Evolutionary conservation across 2,329 filamentous ascomycete species (phyloP).

Genomic region (Pyricularia sp.): DNA sequence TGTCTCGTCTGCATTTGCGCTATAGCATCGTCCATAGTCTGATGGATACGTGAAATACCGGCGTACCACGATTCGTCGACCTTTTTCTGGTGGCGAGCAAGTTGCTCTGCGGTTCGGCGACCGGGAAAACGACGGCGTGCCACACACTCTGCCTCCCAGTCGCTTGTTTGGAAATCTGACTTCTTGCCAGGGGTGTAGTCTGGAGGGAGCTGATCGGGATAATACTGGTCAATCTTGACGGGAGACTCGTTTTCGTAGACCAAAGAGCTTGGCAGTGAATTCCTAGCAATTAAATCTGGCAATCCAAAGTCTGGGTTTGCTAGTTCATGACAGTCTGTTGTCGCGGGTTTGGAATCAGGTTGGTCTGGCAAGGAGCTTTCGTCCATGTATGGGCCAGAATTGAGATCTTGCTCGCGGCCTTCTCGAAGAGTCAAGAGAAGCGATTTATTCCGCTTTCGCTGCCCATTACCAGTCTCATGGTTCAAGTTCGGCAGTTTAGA

Average conservation of each 20-base stretch:
- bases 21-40: slow-evolving; percentile 19
- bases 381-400: neutral
- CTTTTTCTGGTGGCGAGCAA: slow-evolving; percentile 53
- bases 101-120: slow-evolving; percentile 14
- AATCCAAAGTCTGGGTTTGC: neutral
- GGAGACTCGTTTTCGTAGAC: slow-evolving; percentile 14
- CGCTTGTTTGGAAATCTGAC: slow-evolving; percentile 9
- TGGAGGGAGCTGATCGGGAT: slow-evolving; percentile 18
- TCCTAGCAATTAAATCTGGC: slow-evolving; percentile 11
- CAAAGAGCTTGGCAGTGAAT: slow-evolving; percentile 11
- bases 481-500: neutral
- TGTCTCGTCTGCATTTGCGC: slow-evolving; percentile 18
- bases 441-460: neutral
- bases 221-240: slow-evolving; percentile 20
- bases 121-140: slow-evolving; percentile 10
- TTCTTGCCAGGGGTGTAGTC: slow-evolving; percentile 16
- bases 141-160: neutral
- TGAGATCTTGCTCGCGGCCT: neutral
- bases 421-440: neutral
- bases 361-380: neutral
- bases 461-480: neutral
- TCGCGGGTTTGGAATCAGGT: neutral
- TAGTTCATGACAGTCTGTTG: neutral
- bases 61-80: slow-evolving; percentile 91
- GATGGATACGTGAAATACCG: slow-evolving; percentile 25